These are phyloP conservation scores for Hyphodiscus sp. DNA, from an alignment of 2,329 filamentous ascomycete species.

Conservation along the genomic window DNA sequence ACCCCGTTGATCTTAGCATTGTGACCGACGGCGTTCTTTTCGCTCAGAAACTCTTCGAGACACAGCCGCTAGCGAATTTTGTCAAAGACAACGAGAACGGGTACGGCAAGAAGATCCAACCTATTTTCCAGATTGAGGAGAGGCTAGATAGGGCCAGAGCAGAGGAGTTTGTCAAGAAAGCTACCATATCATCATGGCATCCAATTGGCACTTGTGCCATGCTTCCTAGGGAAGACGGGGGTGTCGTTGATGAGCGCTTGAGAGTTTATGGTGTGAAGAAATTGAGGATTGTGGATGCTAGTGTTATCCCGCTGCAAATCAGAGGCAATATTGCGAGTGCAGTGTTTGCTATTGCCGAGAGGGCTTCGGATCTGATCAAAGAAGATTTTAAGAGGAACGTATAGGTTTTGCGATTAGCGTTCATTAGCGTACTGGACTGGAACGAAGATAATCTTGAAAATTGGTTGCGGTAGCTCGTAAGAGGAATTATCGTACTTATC, in stretches of 20 bases:
- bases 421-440: too few species aligned
- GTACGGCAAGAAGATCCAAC: constrained; percentile 33
- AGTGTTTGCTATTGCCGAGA: constrained; percentile 21
- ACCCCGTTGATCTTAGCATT: constrained; percentile 37
- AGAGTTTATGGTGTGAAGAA: constrained; percentile 18
- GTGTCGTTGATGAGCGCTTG: constrained; percentile 17
- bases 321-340: constrained; percentile 13
- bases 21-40: constrained; percentile 32
- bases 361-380: constrained; percentile 11
- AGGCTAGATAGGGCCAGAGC: constrained; percentile 3
- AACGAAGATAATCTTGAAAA: too few species aligned
- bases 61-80: constrained; percentile 25
- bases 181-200: constrained; percentile 6
- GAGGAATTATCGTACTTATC: too few species aligned
- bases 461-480: too few species aligned
- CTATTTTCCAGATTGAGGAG: constrained; percentile 51
- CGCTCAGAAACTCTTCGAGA: constrained; percentile 29
- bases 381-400: neutral
- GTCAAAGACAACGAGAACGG: constrained; percentile 31
- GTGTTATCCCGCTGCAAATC: constrained; percentile 16
- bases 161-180: constrained; percentile 4
- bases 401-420: neutral
- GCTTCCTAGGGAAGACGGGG: constrained; percentile 15
- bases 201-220: constrained; percentile 17
- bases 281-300: constrained; percentile 20